Conservation (phyloP, 2,329 filamentous ascomycete species). For the Trichoderma cornu-damae region DNA sequence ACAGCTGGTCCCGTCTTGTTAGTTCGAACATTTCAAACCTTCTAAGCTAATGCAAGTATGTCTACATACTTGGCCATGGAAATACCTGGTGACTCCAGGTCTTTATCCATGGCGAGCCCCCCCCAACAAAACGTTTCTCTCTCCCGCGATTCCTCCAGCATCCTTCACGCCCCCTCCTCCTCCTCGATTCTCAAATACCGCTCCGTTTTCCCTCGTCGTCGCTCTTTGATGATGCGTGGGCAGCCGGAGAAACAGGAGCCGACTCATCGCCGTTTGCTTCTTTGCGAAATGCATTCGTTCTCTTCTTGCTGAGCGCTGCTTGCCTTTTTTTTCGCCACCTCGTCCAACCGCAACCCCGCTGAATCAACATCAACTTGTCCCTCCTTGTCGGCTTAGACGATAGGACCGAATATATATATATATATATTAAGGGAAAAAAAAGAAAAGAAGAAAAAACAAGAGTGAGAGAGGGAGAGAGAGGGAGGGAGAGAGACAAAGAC, state of each 20-base stretch:
- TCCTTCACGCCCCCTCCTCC: neutral
- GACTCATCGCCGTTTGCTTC: neutral
- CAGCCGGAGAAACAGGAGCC: neutral
- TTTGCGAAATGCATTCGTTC: neutral
- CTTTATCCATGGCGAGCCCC: no score
- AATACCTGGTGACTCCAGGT: neutral
- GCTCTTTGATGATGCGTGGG: conserved; percentile 3
- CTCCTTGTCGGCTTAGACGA: neutral
- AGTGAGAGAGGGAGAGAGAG: neutral
- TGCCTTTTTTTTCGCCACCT: neutral
- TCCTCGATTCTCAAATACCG: neutral
- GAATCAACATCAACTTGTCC: neutral
- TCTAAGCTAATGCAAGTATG: conserved; percentile 10
- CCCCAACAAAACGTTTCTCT: no score
- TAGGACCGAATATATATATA: no score
- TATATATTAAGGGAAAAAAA: no score
- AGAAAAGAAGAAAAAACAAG: neutral
- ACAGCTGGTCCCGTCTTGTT: conserved; percentile 1
- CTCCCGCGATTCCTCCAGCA: neutral
- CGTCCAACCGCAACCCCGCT: neutral
- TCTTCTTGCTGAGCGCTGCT: neutral
- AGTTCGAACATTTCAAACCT: neutral
- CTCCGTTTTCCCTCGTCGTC: neutral
- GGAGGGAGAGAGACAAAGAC: neutral
- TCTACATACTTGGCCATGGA: neutral